Base-by-base conservation (phyloP, 805 yeast species). In the Komagataella mondaviorum region DNA sequence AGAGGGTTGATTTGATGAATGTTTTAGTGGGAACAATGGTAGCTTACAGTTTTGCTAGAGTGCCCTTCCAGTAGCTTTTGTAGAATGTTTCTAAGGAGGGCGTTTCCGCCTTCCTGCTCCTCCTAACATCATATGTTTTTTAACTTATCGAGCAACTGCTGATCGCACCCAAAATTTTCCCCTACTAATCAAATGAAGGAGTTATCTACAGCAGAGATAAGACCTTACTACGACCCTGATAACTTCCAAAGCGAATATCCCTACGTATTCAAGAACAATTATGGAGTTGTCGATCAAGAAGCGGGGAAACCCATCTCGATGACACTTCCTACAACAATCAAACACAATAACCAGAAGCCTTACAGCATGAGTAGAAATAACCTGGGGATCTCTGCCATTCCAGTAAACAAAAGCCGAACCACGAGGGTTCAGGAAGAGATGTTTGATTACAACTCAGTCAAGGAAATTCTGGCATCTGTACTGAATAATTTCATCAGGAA, bases 401-500 rank as follows among this genome's bases (percentile, higher is more conserved):
- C 45, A 14, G 24, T 24, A 8, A 39, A 23, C 16, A 43, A 23
- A 20, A 22, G n/a, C 14, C 23, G 46, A 18, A 14, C 46, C 47
- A 16, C 49, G 8, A 16, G 23, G 20, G 12, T 23, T 1, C 24
- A n/a, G 6, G 47, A 24, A 18, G 91, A 85, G 62, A 79, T 83
- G 56, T 72, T 85, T 54, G 88, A 83, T 58, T 57, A 72, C 55
- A 70, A 69, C 55, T 80, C 81, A 60, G 65, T 85, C 58, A 71
- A 71, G 50, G 86, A 80, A 55, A 62, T 83, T 39, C 56, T 81
- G 4, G 71, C 73, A 51, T 78, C 81, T 45, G 70, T 88, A 53
- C 65, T 80, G 22, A 71, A 75, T 61, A 79, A 85, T 47, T 79
- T 88, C 54, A 59, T 81, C 49, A 78, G 79, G 56, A 83, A 81